These are phyloP conservation scores for Hemileccinum impolitum DNA, from an alignment of 768 basidiomycete genomes.

Conservation along the genomic window DNA sequence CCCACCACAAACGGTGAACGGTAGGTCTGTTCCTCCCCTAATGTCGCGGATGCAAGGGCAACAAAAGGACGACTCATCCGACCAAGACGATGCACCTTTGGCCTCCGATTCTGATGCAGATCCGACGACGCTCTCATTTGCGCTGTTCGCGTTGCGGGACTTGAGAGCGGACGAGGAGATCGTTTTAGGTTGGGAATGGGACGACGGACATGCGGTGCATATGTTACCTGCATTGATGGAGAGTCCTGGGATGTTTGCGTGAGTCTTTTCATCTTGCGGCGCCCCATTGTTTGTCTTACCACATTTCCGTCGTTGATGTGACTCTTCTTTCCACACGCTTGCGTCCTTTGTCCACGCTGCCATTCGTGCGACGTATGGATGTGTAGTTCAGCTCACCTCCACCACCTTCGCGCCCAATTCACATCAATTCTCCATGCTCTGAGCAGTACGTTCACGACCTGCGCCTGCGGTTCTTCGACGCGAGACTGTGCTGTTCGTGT, in stretches of 20 bases:
- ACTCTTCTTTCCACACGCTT: too few species aligned
- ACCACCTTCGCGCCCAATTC: constrained; percentile 61
- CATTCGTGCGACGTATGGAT: too few species aligned
- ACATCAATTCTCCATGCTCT: constrained; percentile 68
- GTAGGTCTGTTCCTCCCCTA: constrained; percentile 7
- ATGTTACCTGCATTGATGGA: constrained; percentile 65
- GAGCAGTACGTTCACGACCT: constrained; percentile 67
- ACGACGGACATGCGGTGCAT: constrained; percentile 86
- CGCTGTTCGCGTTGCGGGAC: constrained; percentile 74
- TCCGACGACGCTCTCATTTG: constrained; percentile 57
- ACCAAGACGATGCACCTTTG: constrained; percentile 16
- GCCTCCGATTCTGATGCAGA: constrained; percentile 23
- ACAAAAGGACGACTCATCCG: constrained; percentile 12
- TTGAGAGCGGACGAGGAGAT: constrained; percentile 81
- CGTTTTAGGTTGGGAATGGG: constrained; percentile 95
- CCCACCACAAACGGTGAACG: constrained; percentile 9
- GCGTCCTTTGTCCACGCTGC: too few species aligned
- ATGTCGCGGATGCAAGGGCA: constrained; percentile 8
- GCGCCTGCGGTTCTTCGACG: constrained; percentile 64
- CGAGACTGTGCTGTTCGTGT: constrained; percentile 59
- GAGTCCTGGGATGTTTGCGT: constrained; percentile 56
- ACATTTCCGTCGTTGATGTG: not conserved
- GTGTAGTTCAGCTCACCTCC: constrained; percentile 43
- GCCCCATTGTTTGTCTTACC: not conserved
- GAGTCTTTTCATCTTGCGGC: constrained; percentile 29